phyloP scores from a whole-genome alignment of 140 eudicot genomes.

The Artemisia princeps region DNA sequence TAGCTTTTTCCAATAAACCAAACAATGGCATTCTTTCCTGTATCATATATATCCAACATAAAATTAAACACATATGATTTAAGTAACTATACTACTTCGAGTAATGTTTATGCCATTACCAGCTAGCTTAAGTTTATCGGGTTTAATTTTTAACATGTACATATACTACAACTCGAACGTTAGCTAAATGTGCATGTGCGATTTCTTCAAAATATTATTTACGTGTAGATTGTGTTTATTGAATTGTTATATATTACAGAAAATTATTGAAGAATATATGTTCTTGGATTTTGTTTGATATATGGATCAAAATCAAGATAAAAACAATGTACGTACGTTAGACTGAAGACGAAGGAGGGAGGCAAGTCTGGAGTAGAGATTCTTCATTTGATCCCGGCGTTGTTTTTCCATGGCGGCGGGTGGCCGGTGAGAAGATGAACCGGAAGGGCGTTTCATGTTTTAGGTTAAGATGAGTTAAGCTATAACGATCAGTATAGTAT shows the following conservation, averaged over 20 bases:
- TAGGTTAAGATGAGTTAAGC: too few species aligned
- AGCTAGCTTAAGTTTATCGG: too few species aligned
- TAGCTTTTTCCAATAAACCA: slow-evolving; percentile 16
- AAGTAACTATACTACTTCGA: not conserved
- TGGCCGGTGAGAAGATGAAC: slow-evolving; percentile 1
- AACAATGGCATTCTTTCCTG: slow-evolving; percentile 19
- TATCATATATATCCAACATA: not conserved
- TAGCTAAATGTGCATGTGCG: too few species aligned
- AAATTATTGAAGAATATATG: not conserved
- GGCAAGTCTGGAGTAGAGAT: slow-evolving; percentile 14
- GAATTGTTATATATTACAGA: not conserved
- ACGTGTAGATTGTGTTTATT: too few species aligned
- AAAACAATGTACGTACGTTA: not conserved
- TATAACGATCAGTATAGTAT: too few species aligned
- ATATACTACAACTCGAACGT: too few species aligned
- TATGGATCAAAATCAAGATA: not conserved
- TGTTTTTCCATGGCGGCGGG: slow-evolving; percentile 17
- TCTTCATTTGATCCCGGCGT: slow-evolving; percentile 21
- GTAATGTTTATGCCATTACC: too few species aligned
- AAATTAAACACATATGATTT: not conserved
- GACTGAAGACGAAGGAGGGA: slow-evolving; percentile 18
- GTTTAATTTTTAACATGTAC: too few species aligned
- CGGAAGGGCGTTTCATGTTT: too few species aligned
- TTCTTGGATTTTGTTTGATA: not conserved
- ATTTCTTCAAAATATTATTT: too few species aligned